phyloP scores from a whole-genome alignment of 1,284 basidiomycete species.

The Lignosus rhinocerotis region DNA sequence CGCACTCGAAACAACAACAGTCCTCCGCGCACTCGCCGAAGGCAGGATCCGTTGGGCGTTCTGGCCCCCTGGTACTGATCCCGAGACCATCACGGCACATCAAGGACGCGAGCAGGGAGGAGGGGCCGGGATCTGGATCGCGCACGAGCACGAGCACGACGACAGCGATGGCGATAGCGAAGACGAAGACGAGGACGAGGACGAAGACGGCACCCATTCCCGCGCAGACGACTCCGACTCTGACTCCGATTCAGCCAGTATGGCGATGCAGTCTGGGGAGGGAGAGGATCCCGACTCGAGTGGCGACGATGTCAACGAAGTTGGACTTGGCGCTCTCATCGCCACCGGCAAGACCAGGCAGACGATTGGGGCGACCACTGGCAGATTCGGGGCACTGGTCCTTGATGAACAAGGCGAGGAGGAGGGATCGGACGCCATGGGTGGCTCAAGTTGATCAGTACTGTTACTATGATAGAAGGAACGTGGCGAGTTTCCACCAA shows the following conservation, averaged over 20 bases:
- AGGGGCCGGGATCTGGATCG: conserved; percentile 62
- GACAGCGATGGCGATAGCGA: conserved; percentile 38
- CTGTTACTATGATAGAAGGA: neutral
- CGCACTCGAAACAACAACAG: conserved; percentile 38
- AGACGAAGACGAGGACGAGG: conserved; percentile 27
- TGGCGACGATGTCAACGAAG: conserved; percentile 23
- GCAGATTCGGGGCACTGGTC: conserved; percentile 29
- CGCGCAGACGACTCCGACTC: conserved; percentile 26
- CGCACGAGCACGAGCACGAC: conserved; percentile 31
- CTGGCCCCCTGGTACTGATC: conserved; percentile 63
- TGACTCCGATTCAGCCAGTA: conserved; percentile 34
- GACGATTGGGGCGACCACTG: neutral
- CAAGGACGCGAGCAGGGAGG: conserved; percentile 5
- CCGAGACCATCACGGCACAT: conserved; percentile 26
- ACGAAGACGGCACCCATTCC: conserved; percentile 19
- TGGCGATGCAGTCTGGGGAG: neutral
- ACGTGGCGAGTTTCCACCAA: neutral
- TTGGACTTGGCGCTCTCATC: neutral
- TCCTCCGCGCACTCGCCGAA: conserved; percentile 79
- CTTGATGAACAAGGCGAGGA: conserved; percentile 14
- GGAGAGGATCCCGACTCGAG: conserved; percentile 25
- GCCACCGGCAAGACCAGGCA: neutral
- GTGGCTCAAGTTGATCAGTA: neutral
- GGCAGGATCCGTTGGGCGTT: conserved; percentile 83
- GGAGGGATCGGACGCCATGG: neutral